These are phyloP conservation scores for Cornus suecica DNA, from an alignment of 148 eudicot species.

Conservation along the genomic window DNA sequence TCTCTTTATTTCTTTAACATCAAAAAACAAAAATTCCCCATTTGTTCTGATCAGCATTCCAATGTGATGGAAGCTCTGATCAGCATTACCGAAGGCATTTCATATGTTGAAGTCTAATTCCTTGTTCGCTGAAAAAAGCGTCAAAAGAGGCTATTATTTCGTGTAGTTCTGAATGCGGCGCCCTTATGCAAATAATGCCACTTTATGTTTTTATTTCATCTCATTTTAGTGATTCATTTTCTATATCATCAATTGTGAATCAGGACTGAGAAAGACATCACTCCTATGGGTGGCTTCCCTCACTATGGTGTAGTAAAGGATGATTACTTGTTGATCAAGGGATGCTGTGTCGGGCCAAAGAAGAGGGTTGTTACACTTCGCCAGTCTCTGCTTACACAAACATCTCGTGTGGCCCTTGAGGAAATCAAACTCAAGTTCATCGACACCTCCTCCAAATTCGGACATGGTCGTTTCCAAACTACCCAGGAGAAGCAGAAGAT, in stretches of 20 bases:
- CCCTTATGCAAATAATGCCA: no score
- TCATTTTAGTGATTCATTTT: not conserved
- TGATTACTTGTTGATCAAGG: conserved; percentile 78
- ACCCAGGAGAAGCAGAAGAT: conserved; percentile 66
- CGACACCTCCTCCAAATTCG: conserved; percentile 90
- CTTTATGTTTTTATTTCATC: not conserved
- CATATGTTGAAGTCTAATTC: no score
- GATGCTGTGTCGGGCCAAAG: conserved; percentile 80
- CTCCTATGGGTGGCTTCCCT: conserved; percentile 96
- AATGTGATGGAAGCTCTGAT: no score
- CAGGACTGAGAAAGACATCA: conserved; percentile 90
- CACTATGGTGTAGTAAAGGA: conserved; percentile 92
- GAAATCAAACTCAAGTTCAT: conserved; percentile 80
- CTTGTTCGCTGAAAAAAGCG: no score
- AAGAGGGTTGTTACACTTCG: conserved; percentile 90
- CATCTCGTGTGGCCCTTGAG: conserved; percentile 79
- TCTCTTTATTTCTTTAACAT: no score
- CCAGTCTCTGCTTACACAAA: conserved; percentile 72
- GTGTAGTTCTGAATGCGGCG: no score
- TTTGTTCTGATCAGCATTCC: no score
- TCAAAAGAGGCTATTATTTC: no score
- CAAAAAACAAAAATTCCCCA: no score
- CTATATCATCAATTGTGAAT: not conserved
- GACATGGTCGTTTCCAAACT: conserved; percentile 96
- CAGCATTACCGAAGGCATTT: no score